Conservation (phyloP, 164 flowering plant genomes). For the Litsea cubeba region DNA sequence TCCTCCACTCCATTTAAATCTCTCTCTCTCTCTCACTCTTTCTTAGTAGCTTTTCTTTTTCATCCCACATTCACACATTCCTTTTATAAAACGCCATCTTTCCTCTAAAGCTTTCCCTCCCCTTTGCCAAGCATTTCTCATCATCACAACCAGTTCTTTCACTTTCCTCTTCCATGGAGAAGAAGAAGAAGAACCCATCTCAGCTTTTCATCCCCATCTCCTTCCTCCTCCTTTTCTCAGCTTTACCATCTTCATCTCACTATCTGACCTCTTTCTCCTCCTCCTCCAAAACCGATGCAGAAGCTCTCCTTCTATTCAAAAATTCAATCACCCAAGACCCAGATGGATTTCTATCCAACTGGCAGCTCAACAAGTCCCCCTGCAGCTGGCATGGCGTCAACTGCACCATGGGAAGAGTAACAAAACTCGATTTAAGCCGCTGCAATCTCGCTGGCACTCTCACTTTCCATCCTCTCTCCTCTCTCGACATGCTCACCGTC, state of each 20-base stretch:
- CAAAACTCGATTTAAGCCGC: slow-evolving; percentile 55
- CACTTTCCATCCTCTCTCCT: slow-evolving; percentile 43
- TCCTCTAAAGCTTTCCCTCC: slow-evolving; percentile 36
- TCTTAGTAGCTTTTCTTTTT: not conserved
- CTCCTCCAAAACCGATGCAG: slow-evolving; percentile 46
- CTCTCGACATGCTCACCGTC: slow-evolving; percentile 46
- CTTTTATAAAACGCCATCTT: slow-evolving; percentile 18
- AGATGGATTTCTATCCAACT: slow-evolving; percentile 43
- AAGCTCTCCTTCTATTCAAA: slow-evolving; percentile 56
- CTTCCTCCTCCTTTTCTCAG: slow-evolving; percentile 15
- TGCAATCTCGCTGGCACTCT: slow-evolving; percentile 43
- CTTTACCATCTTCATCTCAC: not conserved
- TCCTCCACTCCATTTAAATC: no score
- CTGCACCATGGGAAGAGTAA: slow-evolving; percentile 50
- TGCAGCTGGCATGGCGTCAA: slow-evolving; percentile 74
- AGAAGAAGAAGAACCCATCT: slow-evolving; percentile 12
- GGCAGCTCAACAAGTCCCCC: slow-evolving; percentile 42
- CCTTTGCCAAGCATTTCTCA: slow-evolving; percentile 35
- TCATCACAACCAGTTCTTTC: slow-evolving; percentile 25
- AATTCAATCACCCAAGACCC: slow-evolving; percentile 61
- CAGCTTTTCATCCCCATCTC: slow-evolving; percentile 23
- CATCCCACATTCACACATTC: slow-evolving; percentile 1
- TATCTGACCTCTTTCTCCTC: not conserved
- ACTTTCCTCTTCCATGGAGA: slow-evolving; percentile 34
- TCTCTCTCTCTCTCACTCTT: not conserved